phyloP scores from a whole-genome alignment of 768 basidiomycete genomes.

The Pholiota molesta region DNA sequence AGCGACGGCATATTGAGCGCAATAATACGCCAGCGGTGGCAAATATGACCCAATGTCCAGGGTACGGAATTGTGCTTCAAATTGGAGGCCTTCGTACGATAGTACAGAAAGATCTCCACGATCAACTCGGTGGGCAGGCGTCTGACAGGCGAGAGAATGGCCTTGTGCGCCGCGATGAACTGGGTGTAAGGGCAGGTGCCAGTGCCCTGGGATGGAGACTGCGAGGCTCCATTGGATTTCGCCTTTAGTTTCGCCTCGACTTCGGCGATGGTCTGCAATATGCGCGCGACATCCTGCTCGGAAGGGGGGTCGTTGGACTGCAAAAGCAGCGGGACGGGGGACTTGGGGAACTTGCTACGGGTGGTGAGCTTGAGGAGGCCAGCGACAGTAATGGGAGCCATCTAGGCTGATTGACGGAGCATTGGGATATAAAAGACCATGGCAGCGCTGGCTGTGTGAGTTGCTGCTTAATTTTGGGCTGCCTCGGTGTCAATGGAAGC shows the following conservation, averaged over 20 bases:
- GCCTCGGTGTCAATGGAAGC: too few relatives aligned
- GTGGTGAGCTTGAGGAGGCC: constrained; percentile 3
- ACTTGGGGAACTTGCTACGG: constrained; percentile 4
- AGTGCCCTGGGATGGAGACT: neutral
- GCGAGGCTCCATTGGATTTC: neutral
- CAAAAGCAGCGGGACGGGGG: constrained; percentile 13
- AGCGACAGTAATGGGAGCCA: constrained; percentile 7
- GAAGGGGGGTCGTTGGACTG: constrained; percentile 17
- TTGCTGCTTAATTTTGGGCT: neutral
- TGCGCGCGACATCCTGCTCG: constrained; percentile 9
- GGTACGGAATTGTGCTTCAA: constrained; percentile 4
- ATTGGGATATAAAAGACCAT: neutral
- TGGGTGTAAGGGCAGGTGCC: neutral
- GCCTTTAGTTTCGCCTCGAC: constrained; percentile 1
- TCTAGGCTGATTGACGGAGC: neutral
- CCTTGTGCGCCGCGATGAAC: constrained; percentile 8
- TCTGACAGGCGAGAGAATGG: constrained; percentile 9
- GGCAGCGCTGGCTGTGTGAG: constrained; percentile 1
- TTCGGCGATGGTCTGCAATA: constrained; percentile 5
- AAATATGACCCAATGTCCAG: constrained; percentile 3
- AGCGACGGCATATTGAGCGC: constrained; percentile 8
- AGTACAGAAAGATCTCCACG: constrained; percentile 18
- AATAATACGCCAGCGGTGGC: constrained; percentile 10
- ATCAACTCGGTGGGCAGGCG: constrained; percentile 20
- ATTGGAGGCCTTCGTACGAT: neutral